Conservation (phyloP, 108 stramenopile species). For the Nannochloropsis salina region DNA sequence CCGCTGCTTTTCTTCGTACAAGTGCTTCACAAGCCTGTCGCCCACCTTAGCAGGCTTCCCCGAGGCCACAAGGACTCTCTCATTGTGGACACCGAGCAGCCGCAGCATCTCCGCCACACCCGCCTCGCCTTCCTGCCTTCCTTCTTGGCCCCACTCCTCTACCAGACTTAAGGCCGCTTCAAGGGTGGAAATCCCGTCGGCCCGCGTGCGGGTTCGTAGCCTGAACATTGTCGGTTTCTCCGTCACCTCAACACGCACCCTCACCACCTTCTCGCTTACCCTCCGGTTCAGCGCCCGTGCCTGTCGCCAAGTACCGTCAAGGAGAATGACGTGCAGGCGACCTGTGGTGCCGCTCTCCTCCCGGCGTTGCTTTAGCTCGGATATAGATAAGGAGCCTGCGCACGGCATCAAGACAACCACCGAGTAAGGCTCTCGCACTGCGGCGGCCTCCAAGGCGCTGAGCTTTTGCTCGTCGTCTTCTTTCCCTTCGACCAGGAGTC, state of each 20-base stretch:
- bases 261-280: neutral
- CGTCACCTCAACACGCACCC: neutral
- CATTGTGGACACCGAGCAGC: neutral
- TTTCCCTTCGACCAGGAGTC: neutral
- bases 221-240: neutral
- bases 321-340: neutral
- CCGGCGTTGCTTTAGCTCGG: neutral
- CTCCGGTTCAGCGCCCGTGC: slow-evolving; percentile 15
- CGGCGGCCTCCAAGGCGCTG: neutral
- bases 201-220: neutral
- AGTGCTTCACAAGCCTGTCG: neutral
- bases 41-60: neutral
- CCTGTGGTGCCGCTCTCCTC: neutral
- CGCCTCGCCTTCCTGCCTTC: neutral
- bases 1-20: neutral
- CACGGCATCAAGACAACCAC: slow-evolving; percentile 4
- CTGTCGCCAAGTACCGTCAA: neutral
- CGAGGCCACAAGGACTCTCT: neutral
- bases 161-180: neutral
- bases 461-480: neutral
- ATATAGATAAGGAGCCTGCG: neutral
- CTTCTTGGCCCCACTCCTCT: neutral
- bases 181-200: slow-evolving; percentile 1
- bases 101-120: neutral
- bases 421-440: neutral